Conservation (phyloP, 148 eudicot genomes). For the Silene uniflora region DNA sequence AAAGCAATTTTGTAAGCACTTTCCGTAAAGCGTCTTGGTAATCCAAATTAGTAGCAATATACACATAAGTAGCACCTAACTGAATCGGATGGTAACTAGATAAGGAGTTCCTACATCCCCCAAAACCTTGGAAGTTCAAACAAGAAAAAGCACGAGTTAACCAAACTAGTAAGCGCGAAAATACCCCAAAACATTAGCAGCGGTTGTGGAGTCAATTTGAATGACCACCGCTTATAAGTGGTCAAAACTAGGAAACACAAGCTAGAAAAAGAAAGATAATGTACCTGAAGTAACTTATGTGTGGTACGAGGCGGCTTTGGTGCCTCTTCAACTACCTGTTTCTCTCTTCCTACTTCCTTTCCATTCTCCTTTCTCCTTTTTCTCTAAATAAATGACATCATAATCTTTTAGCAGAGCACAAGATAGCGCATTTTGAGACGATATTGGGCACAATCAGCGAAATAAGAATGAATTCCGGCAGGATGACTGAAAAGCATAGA, state of each 20-base stretch:
- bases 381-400: constrained; percentile 26
- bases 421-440: no score
- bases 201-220: background rate
- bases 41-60: no score
- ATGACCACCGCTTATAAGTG: background rate
- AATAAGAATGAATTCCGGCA: no score
- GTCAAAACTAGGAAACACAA: background rate
- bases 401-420: background rate
- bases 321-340: constrained; percentile 34
- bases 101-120: no score
- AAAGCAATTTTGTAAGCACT: background rate
- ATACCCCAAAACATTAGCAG: no score
- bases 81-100: no score
- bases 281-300: constrained; percentile 80
- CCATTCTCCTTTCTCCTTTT: constrained; percentile 47
- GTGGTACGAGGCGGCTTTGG: constrained; percentile 55
- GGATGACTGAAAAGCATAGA: no score
- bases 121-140: no score
- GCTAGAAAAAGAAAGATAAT: constrained; percentile 6
- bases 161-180: background rate
- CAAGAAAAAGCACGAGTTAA: background rate
- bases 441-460: no score
- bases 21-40: background rate
- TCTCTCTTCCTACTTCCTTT: constrained; percentile 34
- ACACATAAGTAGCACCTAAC: no score